A percentile compares a stretch with the other conserved stretches of the same genome.
Evolutionary conservation across 176 grass and related monocot species (phyloP).

Genomic region (Olyra latifolia): DNA sequence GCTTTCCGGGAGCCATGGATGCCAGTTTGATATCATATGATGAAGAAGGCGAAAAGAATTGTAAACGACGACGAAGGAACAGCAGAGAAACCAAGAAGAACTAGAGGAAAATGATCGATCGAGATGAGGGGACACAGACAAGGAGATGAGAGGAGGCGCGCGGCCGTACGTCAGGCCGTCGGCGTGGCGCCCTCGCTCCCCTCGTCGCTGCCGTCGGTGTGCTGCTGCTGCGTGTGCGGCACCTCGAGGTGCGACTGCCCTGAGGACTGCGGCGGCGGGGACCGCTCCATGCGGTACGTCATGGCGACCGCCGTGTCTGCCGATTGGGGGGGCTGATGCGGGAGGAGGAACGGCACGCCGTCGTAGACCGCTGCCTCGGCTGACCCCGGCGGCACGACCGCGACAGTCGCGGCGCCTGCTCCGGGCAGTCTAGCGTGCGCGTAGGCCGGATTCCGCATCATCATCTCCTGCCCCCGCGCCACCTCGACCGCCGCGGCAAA

Average conservation of each 20-base stretch:
- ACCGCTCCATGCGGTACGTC: slow-evolving; percentile 39
- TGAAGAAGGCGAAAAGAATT: slow-evolving; percentile 38
- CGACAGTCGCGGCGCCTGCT: slow-evolving; percentile 16
- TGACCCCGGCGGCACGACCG: slow-evolving; percentile 27
- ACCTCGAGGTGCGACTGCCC: slow-evolving; percentile 44
- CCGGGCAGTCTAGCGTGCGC: neutral
- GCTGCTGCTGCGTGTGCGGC: slow-evolving; percentile 23
- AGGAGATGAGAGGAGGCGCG: neutral
- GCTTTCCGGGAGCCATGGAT: slow-evolving; percentile 15
- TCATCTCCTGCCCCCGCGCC: slow-evolving; percentile 47
- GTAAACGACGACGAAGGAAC: slow-evolving; percentile 36
- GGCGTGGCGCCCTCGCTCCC: slow-evolving; percentile 23
- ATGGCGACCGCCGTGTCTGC: slow-evolving; percentile 22
- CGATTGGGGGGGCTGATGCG: slow-evolving; percentile 9
- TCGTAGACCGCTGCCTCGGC: slow-evolving; percentile 18
- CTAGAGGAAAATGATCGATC: neutral
- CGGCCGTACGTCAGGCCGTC: slow-evolving; percentile 18
- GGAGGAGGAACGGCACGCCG: slow-evolving; percentile 32
- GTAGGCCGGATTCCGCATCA: slow-evolving; percentile 29
- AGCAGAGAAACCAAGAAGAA: slow-evolving; percentile 25
- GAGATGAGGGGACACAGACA: neutral
- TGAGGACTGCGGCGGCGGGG: slow-evolving; percentile 48
- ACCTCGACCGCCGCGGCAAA: slow-evolving; percentile 33
- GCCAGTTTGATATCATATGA: slow-evolving; percentile 36
- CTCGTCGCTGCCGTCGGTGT: slow-evolving; percentile 45